These are phyloP conservation scores for Xylaria venustula DNA, from an alignment of 495 filamentous ascomycete genomes.

Conservation along the genomic window DNA sequence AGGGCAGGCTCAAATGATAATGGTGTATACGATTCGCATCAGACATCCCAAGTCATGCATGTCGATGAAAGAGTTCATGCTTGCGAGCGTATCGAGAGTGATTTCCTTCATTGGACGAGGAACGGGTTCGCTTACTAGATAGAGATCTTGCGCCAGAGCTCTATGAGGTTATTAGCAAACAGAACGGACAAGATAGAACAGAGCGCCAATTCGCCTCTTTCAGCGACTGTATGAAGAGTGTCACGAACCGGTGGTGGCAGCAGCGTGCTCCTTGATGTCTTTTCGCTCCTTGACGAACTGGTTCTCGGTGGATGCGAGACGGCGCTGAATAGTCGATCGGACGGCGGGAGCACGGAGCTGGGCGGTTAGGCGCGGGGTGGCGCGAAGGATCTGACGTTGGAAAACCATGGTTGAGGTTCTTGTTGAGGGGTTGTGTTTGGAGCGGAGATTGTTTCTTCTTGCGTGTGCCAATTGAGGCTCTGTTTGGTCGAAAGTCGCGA, in stretches of 20 bases:
- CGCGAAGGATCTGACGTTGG: slow-evolving; percentile 60
- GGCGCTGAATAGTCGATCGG: slow-evolving; percentile 63
- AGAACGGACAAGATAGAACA: neutral
- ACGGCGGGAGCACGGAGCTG: slow-evolving; percentile 54
- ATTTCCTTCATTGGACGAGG: slow-evolving; percentile 1
- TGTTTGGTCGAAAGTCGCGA: slow-evolving; percentile 12
- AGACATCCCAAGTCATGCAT: neutral
- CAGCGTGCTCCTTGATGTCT: slow-evolving; percentile 83
- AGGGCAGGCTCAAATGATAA: neutral
- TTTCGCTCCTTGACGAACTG: slow-evolving; percentile 82
- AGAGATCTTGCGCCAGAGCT: slow-evolving; percentile 90
- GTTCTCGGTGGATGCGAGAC: slow-evolving; percentile 76
- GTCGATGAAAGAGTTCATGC: neutral
- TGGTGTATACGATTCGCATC: neutral
- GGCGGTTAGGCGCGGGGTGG: slow-evolving; percentile 57
- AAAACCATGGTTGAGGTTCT: slow-evolving; percentile 53
- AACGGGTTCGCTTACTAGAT: slow-evolving; percentile 67
- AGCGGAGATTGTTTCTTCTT: slow-evolving; percentile 27
- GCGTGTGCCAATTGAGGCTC: slow-evolving; percentile 18
- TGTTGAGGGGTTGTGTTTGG: neutral
- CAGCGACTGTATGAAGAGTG: neutral
- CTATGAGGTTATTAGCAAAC: slow-evolving; percentile 44
- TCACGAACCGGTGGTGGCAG: slow-evolving; percentile 68
- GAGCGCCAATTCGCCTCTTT: neutral
- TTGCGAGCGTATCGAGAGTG: neutral